Evolutionary conservation across 805 yeast genomes (phyloP), one percentile per base, ranked within the genome.

Genomic region (Candida pseudofarinosa): DNA sequence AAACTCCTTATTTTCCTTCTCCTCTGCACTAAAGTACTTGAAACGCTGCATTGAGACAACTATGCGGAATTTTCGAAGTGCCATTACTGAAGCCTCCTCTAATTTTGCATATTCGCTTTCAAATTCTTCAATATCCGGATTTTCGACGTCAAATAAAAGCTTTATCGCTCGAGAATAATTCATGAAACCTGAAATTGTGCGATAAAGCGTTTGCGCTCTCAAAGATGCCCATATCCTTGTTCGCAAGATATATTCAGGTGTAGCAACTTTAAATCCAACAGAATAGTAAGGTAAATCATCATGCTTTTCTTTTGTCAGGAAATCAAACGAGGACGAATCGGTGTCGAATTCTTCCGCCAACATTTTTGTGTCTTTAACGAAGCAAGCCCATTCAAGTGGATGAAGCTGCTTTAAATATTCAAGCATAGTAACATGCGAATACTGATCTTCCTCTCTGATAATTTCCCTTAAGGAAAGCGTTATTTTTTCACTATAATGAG

Each of bases 181-280:
- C 99, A 91, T 91, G 74, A 91, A 93, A 59, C 99, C 99, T 43
- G 97, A 87, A 41, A 91, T 91, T 38, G 99, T 93, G 68, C 99
- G 84, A 73, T 91, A 91, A 58, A 91, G 73, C 30, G 99, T 93
- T 74, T 91, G 99, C 33, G 97, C 85, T 70, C 99, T 82, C 58
- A 93, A 78, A 19, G 98, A 91, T 33, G 99, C 99, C 99, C 99
- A 91, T 55, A 91, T 88, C 73, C 99, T 79, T 7, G 98, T 93
- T 73, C 99, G 83, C 60, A 93, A 72, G 43, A 96, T 88, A 71
- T 88, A 93, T 64, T 90, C 97, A 32, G 97, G 97, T 46, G 96
- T 95, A 55, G 97, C 97, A 56, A 95, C 82, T 71, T 93, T 91
- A 81, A 88, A 91, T 65, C 98, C 99, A 62, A 91, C 86, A 65